These are phyloP conservation scores for Ampelomyces quisqualis DNA, from an alignment of 2,329 filamentous ascomycete species.

Conservation along the genomic window DNA sequence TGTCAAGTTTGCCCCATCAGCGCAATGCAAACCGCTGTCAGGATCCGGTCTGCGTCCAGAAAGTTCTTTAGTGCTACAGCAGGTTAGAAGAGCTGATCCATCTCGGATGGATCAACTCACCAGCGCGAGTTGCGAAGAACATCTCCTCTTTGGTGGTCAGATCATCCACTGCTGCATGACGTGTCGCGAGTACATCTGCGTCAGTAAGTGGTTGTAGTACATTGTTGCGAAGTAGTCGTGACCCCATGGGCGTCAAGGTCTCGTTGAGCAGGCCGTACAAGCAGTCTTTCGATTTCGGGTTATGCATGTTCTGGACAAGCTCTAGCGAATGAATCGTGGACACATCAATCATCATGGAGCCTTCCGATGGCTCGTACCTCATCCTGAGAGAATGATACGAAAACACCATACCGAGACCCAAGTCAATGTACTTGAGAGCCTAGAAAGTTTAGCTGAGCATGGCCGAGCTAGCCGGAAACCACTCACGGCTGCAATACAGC, in stretches of 20 bases:
- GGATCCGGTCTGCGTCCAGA: slow-evolving; percentile 74
- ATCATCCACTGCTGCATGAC: slow-evolving; percentile 83
- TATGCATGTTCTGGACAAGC: slow-evolving; percentile 82
- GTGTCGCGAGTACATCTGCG: slow-evolving; percentile 63
- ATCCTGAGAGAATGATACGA: slow-evolving; percentile 79
- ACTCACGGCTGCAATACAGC: slow-evolving; percentile 80
- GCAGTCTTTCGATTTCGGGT: slow-evolving; percentile 75
- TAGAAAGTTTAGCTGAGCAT: slow-evolving; percentile 41
- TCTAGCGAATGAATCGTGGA: slow-evolving; percentile 85
- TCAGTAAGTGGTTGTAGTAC: slow-evolving; percentile 86
- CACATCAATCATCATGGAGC: slow-evolving; percentile 94
- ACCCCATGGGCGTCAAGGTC: slow-evolving; percentile 85
- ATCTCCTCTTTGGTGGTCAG: slow-evolving; percentile 79
- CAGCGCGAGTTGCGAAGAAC: slow-evolving; percentile 73
- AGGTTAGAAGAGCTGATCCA: slow-evolving; percentile 3
- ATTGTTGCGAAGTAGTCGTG: slow-evolving; percentile 77
- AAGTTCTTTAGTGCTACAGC: slow-evolving; percentile 67
- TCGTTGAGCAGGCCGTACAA: slow-evolving; percentile 84
- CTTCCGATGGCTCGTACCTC: slow-evolving; percentile 82
- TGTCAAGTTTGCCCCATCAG: neutral
- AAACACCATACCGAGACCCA: slow-evolving; percentile 68
- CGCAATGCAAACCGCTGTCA: slow-evolving; percentile 63
- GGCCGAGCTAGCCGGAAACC: slow-evolving; percentile 52
- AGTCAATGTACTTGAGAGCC: slow-evolving; percentile 79
- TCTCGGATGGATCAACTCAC: slow-evolving; percentile 44